These are phyloP conservation scores for Pseudozyma pruni DNA, from an alignment of 1,284 basidiomycete species.

Conservation along the genomic window DNA sequence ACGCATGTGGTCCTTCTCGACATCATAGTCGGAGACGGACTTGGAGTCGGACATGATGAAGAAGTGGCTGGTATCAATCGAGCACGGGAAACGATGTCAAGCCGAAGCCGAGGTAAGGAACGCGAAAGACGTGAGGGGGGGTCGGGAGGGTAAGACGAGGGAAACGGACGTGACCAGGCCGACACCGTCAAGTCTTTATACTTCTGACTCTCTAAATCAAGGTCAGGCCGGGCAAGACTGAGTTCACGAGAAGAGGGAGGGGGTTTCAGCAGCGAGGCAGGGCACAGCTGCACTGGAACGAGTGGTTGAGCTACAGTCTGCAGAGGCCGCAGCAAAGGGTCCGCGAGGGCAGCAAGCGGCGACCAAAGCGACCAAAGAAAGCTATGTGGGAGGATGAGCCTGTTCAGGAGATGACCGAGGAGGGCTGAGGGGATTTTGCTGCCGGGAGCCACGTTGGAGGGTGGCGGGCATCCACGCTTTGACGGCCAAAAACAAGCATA, in stretches of 20 bases:
- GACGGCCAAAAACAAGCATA: neutral
- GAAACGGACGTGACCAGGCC: no score
- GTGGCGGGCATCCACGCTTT: neutral
- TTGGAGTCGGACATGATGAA: slow-evolving; percentile 31
- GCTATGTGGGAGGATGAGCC: no score
- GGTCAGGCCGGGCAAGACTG: no score
- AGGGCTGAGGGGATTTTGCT: slow-evolving; percentile 45
- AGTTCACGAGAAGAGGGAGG: neutral
- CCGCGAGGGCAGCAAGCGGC: neutral
- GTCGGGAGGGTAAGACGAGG: slow-evolving; percentile 1
- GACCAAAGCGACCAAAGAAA: neutral
- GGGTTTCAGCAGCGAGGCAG: neutral
- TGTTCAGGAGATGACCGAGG: neutral
- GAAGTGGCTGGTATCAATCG: slow-evolving; percentile 13
- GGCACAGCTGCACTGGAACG: neutral
- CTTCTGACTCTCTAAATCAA: no score
- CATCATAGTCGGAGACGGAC: slow-evolving; percentile 32
- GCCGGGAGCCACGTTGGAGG: slow-evolving; percentile 21
- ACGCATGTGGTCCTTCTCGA: slow-evolving; percentile 36
- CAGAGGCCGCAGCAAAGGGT: neutral
- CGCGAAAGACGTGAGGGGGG: slow-evolving; percentile 1
- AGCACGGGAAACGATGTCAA: slow-evolving; percentile 20
- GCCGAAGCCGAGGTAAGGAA: slow-evolving; percentile 6
- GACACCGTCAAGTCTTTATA: neutral
- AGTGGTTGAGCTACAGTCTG: neutral